These are phyloP conservation scores for Cladorrhinum samala DNA, from an alignment of 495 filamentous ascomycete species.

Conservation along the genomic window DNA sequence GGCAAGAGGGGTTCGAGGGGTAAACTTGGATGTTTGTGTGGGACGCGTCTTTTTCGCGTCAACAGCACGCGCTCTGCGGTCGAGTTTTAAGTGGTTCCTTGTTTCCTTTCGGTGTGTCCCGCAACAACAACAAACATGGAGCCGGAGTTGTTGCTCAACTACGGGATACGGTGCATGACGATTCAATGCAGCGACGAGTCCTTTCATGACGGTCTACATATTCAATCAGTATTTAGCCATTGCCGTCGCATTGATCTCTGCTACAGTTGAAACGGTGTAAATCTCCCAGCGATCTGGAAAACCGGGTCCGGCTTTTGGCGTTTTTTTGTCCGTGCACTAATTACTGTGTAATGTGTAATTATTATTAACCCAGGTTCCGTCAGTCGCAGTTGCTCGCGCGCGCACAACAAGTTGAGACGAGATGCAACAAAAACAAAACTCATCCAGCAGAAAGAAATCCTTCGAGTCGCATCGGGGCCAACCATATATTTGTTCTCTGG, in stretches of 20 bases:
- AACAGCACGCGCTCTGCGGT: conserved; percentile 2
- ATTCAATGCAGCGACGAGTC: neutral
- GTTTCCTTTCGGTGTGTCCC: conserved; percentile 4
- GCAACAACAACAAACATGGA: conserved; percentile 12
- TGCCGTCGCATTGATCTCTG: neutral
- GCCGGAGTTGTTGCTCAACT: too few relatives aligned
- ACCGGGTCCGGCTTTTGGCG: neutral
- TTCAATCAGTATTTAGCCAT: neutral
- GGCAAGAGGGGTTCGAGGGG: neutral
- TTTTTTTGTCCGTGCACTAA: neutral
- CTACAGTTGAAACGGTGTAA: neutral
- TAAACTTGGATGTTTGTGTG: too few relatives aligned
- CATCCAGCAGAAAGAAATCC: too few relatives aligned
- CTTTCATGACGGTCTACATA: neutral
- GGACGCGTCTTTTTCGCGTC: conserved; percentile 18
- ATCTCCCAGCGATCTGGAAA: neutral
- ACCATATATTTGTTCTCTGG: too few relatives aligned
- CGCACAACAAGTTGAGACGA: too few relatives aligned
- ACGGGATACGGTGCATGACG: too few relatives aligned
- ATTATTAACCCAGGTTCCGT: too few relatives aligned
- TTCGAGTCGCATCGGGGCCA: too few relatives aligned
- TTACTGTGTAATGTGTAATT: too few relatives aligned
- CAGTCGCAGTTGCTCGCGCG: too few relatives aligned
- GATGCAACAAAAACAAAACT: too few relatives aligned
- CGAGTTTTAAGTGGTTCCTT: conserved; percentile 7